Evolutionary conservation across 2,329 filamentous ascomycete genomes (phyloP).

Genomic region (Colletotrichum simmondsii): DNA sequence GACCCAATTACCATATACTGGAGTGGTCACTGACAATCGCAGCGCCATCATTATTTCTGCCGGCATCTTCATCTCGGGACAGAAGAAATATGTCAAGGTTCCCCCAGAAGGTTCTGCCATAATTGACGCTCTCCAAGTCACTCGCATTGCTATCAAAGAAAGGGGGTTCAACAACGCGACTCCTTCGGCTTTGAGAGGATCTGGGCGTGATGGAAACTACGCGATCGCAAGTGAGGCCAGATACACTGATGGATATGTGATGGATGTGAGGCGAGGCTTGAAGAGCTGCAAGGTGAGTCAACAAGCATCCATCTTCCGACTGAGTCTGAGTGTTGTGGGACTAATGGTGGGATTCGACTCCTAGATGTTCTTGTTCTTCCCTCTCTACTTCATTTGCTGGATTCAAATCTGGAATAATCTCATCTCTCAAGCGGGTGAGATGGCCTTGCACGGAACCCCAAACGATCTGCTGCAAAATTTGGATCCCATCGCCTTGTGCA

Average conservation of each 20-base stretch:
- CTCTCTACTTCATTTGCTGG: constrained; percentile 52
- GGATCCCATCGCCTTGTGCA: constrained; percentile 40
- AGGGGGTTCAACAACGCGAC: constrained; percentile 29
- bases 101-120: constrained; percentile 21
- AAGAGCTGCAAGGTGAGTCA: constrained; percentile 39
- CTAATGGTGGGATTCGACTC: too few species aligned
- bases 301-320: not conserved
- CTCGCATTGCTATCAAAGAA: constrained; percentile 37
- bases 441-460: constrained; percentile 38
- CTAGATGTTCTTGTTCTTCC: constrained; percentile 34
- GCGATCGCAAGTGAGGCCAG: constrained; percentile 35
- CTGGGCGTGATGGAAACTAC: constrained; percentile 36
- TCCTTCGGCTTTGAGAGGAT: constrained; percentile 33
- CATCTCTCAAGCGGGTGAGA: constrained; percentile 41
- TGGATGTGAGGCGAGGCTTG: constrained; percentile 37
- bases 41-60: constrained; percentile 25
- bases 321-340: too few species aligned
- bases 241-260: constrained; percentile 40
- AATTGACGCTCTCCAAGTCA: constrained; percentile 33
- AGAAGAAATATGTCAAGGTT: constrained; percentile 25
- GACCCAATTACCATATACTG: fast-evolving
- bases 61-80: constrained; percentile 9
- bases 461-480: constrained; percentile 44
- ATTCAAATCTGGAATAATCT: constrained; percentile 47
- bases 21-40: not conserved